Percentiles rank a stretch among this genome's conserved stretches.
Conservation (phyloP, 2,329 filamentous ascomycete species). For the Ophiostoma pallidulum region DNA sequence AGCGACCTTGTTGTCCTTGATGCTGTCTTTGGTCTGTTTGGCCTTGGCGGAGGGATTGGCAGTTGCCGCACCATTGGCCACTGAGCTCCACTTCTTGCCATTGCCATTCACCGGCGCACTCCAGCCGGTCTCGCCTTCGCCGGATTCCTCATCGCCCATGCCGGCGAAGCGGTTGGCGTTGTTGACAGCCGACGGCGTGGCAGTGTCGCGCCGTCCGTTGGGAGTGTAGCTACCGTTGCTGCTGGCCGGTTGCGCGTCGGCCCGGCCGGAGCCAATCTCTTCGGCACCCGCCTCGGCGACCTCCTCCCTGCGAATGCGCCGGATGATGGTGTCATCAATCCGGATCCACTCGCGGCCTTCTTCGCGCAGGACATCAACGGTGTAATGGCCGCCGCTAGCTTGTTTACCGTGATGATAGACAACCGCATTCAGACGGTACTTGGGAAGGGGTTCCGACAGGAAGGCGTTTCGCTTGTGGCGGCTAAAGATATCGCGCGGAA, state of each 20-base stretch:
- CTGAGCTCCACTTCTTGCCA: slow-evolving; percentile 63
- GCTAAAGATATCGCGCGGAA: slow-evolving; percentile 82
- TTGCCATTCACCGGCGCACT: slow-evolving; percentile 47
- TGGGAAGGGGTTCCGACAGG: slow-evolving; percentile 59
- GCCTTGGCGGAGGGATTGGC: slow-evolving; percentile 43
- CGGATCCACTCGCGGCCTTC: slow-evolving; percentile 95
- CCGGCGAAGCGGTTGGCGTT: slow-evolving; percentile 69
- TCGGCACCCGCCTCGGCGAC: slow-evolving; percentile 79
- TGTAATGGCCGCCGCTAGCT: slow-evolving; percentile 92
- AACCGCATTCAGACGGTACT: slow-evolving; percentile 78
- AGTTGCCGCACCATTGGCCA: slow-evolving; percentile 52
- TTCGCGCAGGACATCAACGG: slow-evolving; percentile 89
- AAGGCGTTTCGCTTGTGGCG: slow-evolving; percentile 60
- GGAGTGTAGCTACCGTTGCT: not conserved
- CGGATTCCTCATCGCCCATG: slow-evolving; percentile 56
- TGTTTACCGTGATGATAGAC: slow-evolving; percentile 98
- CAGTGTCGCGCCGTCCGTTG: not conserved
- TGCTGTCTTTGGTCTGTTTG: slow-evolving; percentile 50
- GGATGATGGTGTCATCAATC: slow-evolving; percentile 86
- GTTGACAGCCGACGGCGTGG: slow-evolving; percentile 32
- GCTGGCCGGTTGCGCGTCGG: slow-evolving; percentile 34
- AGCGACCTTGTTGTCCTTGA: slow-evolving; percentile 92
- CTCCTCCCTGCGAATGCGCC: slow-evolving; percentile 75
- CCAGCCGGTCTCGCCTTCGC: slow-evolving; percentile 59
- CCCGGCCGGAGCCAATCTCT: slow-evolving; percentile 39